Evolutionary conservation across 345 rosid genomes (phyloP).

Genomic region (Conringia planisiliqua): DNA sequence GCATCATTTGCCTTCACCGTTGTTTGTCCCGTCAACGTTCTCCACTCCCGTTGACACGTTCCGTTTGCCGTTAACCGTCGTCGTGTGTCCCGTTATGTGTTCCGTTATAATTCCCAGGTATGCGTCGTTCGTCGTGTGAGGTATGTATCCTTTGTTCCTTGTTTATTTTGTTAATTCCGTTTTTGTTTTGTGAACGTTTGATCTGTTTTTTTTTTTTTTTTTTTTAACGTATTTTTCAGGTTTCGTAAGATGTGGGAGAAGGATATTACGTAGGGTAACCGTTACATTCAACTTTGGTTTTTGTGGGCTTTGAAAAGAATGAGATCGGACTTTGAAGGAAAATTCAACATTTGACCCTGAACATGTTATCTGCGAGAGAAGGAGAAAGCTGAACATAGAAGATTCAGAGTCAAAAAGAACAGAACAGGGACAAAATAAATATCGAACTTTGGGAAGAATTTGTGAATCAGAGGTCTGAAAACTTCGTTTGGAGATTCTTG

Average conservation of each 20-base stretch:
- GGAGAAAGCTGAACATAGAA: neutral
- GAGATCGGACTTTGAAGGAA: neutral
- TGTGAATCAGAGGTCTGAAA: neutral
- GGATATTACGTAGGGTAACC: neutral
- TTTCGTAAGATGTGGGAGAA: neutral
- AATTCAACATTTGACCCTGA: conserved; percentile 2
- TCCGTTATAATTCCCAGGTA: conserved; percentile 5
- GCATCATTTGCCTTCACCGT: conserved; percentile 23
- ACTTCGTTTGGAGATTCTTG: neutral
- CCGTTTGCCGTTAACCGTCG: conserved; percentile 14
- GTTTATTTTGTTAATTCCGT: neutral
- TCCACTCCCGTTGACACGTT: neutral
- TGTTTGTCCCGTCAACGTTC: conserved; percentile 13
- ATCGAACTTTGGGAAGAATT: neutral
- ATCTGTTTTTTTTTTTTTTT: neutral
- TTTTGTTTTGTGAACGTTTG: neutral
- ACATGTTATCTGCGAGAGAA: neutral
- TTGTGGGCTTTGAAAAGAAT: neutral
- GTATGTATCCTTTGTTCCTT: neutral
- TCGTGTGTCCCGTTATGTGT: conserved; percentile 1
- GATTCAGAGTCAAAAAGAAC: neutral
- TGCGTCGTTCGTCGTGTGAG: conserved; percentile 35
- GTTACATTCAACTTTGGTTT: neutral
- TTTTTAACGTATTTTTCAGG: neutral
- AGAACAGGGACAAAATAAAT: neutral